Conservation (phyloP, 495 filamentous ascomycete genomes). For the Physcia stellaris region DNA sequence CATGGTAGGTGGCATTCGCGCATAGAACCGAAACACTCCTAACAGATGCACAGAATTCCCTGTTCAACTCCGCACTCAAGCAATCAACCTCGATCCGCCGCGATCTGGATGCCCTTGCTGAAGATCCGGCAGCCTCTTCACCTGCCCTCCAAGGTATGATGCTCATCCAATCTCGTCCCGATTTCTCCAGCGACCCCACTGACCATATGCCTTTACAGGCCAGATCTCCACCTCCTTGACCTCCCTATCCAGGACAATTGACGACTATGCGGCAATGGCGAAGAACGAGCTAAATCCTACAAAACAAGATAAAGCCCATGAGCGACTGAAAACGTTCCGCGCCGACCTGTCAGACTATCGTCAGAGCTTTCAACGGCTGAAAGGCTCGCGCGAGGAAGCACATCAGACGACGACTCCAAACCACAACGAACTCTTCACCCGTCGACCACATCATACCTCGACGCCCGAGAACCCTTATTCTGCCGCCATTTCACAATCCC, state of each 20-base stretch:
- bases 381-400: conserved; percentile 65
- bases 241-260: conserved; percentile 78
- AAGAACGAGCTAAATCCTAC: conserved; percentile 74
- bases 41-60: conserved; percentile 48
- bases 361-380: conserved; percentile 60
- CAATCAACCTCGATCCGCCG: conserved; percentile 78
- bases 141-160: conserved; percentile 48
- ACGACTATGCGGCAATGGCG: conserved; percentile 78
- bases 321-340: conserved; percentile 76
- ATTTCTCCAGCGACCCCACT: background rate
- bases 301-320: conserved; percentile 82
- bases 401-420: conserved; percentile 54
- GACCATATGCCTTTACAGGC: conserved; percentile 33
- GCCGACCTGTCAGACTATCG: conserved; percentile 68
- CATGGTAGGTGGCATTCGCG: conserved; percentile 10
- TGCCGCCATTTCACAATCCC: conserved; percentile 44
- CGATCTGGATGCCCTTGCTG: conserved; percentile 63
- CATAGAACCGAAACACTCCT: background rate
- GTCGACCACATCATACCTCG: conserved; percentile 70
- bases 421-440: conserved; percentile 72
- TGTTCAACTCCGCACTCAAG: conserved; percentile 92
- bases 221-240: conserved; percentile 79
- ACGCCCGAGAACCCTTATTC: conserved; percentile 96
- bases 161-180: background rate
- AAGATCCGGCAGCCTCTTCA: conserved; percentile 44